Base-by-base conservation (phyloP, 177 flowering plant genomes). In the Vitis hybrid region DNA sequence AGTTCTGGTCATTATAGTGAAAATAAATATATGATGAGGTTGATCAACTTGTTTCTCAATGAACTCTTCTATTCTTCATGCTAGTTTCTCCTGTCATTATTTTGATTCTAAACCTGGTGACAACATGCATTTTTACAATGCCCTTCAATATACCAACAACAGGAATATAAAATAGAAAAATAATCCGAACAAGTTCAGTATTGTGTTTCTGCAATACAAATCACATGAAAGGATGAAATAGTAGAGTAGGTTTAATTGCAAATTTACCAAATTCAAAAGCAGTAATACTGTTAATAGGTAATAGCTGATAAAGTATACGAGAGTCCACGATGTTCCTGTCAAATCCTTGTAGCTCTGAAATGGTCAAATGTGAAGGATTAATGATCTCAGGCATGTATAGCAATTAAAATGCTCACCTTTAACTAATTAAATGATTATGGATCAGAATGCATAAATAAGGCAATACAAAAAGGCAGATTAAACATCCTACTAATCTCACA, bases 311-410 rank as follows among this genome's bases (percentile, higher is more conserved):
- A 93, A 95, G 85, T 92, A 95, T 53, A 61, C 71, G 61, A 82
- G 80, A 64, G 78, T 79, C 98, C 98, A 95, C 12, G 84, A 68
- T 70, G 92, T 90, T 71, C 94, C 94, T 2, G 95, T 92, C 82
- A 93, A 76, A 19, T 87, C 90, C 79, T 65, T 77, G 86, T 95
- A 95, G 82, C 93, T 84, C 99, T 95, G 92, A 66, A 79, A 85
- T 59, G 44, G 11, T 11, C 14, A 67, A 62, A n/a, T 28, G 64
- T 49, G 17, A 18, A 33, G 28, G 47, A 62, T 59, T 20, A 66
- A 58, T 49, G n/a, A 56, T 28, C 56, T 33, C 22, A 69, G 24
- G 14, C 57, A 71, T 5, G 24, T 53, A 38, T 14, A 17, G n/a
- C 15, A 61, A 61, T 50, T 11, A 61, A 62, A 68, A 65, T 53